Conservation (phyloP, 139 green algal species). For the Auxenochlorella protothecoides region DNA sequence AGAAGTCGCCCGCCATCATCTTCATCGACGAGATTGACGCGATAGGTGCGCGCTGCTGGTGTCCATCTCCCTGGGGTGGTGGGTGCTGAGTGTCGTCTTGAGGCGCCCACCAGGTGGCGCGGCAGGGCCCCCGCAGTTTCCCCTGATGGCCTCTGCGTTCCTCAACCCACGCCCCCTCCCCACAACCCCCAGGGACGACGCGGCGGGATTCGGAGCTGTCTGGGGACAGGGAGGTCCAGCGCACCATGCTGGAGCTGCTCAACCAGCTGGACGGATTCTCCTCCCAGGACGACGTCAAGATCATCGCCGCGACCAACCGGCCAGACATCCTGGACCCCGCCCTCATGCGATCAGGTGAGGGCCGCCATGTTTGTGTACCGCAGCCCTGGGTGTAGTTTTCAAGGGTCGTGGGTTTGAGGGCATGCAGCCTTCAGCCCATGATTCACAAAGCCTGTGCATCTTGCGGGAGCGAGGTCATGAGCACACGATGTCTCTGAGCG, state of each 20-base stretch:
- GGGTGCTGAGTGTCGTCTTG: conserved; percentile 11
- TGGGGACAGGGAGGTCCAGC: conserved; percentile 93
- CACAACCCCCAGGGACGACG: conserved; percentile 66
- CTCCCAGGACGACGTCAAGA: conserved; percentile 81
- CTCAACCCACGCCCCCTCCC: background rate
- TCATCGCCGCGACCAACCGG: conserved; percentile 97
- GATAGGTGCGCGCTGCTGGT: conserved; percentile 25
- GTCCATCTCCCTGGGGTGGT: conserved; percentile 6
- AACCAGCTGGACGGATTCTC: conserved; percentile 95
- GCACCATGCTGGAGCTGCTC: conserved; percentile 97
- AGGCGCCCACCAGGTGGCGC: too few relatives aligned
- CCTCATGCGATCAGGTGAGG: conserved; percentile 76
- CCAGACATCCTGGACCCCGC: conserved; percentile 97
- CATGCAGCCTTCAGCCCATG: too few relatives aligned
- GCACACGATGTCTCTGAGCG: background rate
- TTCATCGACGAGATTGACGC: conserved; percentile 98
- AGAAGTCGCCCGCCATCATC: conserved; percentile 97
- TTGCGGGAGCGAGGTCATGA: too few relatives aligned
- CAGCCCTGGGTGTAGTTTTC: background rate
- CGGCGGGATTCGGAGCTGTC: conserved; percentile 88
- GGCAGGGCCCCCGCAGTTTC: too few relatives aligned
- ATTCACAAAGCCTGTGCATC: too few relatives aligned
- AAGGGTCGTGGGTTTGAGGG: too few relatives aligned
- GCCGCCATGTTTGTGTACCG: background rate
- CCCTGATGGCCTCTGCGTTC: too few relatives aligned